A percentile compares a stretch with the other conserved stretches of the same genome.
These are phyloP conservation scores for Kodamaea arcana DNA, from an alignment of 1,139 yeast species.

Conservation along the genomic window DNA sequence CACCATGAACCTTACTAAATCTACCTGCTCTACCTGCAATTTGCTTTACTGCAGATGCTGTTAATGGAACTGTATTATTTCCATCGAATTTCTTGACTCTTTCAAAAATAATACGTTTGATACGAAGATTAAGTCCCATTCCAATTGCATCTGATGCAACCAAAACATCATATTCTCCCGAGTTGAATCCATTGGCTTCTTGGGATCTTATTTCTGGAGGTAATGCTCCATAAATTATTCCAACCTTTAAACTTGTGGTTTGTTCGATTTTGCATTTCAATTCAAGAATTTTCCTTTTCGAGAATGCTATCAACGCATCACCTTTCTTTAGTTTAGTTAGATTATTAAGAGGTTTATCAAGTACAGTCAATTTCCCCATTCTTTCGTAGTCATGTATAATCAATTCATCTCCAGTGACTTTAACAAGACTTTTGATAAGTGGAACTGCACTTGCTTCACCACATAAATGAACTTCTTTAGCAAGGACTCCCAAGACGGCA, in stretches of 20 bases:
- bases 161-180: constrained; percentile 68
- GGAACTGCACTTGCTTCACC: constrained; percentile 86
- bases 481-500: constrained; percentile 82
- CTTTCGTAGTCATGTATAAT: constrained; percentile 66
- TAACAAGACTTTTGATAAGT: constrained; percentile 53
- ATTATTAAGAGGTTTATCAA: constrained; percentile 30
- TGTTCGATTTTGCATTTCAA: constrained; percentile 64
- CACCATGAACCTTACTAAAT: constrained; percentile 37
- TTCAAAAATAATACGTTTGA: constrained; percentile 74
- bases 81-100: constrained; percentile 73
- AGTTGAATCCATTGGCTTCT: constrained; percentile 77
- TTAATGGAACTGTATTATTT: constrained; percentile 37
- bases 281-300: constrained; percentile 65
- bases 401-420: constrained; percentile 75
- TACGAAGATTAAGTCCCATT: constrained; percentile 89
- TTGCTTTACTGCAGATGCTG: constrained; percentile 73
- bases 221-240: constrained; percentile 89
- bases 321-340: constrained; percentile 52
- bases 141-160: constrained; percentile 98
- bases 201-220: constrained; percentile 93
- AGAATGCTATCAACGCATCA: constrained; percentile 87
- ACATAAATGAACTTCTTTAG: constrained; percentile 84
- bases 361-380: constrained; percentile 66
- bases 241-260: constrained; percentile 62
- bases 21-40: constrained; percentile 98